Evolutionary conservation across 768 basidiomycete species (phyloP).

Genomic region (Tylopilus sp.): DNA sequence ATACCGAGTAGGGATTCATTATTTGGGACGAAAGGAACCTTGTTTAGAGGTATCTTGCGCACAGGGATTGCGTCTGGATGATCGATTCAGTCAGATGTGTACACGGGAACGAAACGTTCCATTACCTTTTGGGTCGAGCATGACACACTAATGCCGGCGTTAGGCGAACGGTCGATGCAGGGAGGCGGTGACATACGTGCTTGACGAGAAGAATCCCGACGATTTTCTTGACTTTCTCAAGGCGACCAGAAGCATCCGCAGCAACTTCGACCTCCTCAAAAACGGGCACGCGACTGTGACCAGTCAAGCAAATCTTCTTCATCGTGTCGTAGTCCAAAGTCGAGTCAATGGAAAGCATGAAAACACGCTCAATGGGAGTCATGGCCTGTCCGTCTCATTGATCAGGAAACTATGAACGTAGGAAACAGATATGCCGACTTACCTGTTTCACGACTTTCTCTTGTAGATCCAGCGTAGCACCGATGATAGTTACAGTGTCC

Average conservation of each 20-base stretch:
- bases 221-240: slow-evolving; percentile 71
- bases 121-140: slow-evolving; percentile 80
- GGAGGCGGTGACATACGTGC: slow-evolving; percentile 39
- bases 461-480: slow-evolving; percentile 84
- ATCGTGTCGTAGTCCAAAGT: slow-evolving; percentile 79
- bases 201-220: slow-evolving; percentile 86
- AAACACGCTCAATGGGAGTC: slow-evolving; percentile 76
- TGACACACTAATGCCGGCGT: slow-evolving; percentile 49
- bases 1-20: slow-evolving; percentile 84
- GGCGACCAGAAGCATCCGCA: slow-evolving; percentile 32
- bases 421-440: not conserved
- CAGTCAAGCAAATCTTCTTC: slow-evolving; percentile 70
- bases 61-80: slow-evolving; percentile 72
- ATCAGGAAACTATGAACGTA: not conserved
- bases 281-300: slow-evolving; percentile 82
- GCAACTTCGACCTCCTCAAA: slow-evolving; percentile 74
- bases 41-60: slow-evolving; percentile 80
- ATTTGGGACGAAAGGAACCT: slow-evolving; percentile 80
- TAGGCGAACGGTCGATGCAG: not conserved
- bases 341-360: slow-evolving; percentile 86
- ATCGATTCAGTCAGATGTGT: not conserved
- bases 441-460: slow-evolving; percentile 78
- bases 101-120: not conserved
- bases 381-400: slow-evolving; percentile 50
- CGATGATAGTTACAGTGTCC: slow-evolving; percentile 88